Percentiles rank a stretch among this genome's conserved stretches.
Conservation (phyloP, 2,329 filamentous ascomycete genomes). For the Aspergillus viridinutans region DNA sequence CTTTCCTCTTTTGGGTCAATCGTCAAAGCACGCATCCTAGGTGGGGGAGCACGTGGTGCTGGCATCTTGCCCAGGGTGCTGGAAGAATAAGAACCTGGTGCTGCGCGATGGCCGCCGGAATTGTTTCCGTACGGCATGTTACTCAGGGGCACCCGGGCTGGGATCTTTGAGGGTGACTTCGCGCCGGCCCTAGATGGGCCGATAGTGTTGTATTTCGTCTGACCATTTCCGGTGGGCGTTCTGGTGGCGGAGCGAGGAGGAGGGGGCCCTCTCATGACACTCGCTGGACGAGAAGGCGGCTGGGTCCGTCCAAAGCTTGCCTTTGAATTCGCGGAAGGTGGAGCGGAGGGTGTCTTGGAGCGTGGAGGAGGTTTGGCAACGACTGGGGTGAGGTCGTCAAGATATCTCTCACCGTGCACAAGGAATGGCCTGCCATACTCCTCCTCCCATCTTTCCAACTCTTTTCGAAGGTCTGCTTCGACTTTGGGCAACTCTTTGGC, state of each 20-base stretch:
- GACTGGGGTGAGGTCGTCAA: conserved; percentile 69
- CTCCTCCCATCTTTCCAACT: conserved; percentile 84
- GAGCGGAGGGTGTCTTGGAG: conserved; percentile 43
- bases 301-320: conserved; percentile 21
- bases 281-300: conserved; percentile 31
- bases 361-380: conserved; percentile 63
- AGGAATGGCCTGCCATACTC: conserved; percentile 92
- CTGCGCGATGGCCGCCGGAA: conserved; percentile 68
- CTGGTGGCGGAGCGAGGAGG: conserved; percentile 44
- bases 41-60: conserved; percentile 62
- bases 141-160: conserved; percentile 43
- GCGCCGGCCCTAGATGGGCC: conserved; percentile 26
- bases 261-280: conserved; percentile 35
- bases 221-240: conserved; percentile 42
- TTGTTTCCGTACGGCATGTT: conserved; percentile 57
- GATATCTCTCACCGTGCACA: conserved; percentile 85
- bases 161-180: conserved; percentile 48
- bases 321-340: conserved; percentile 25
- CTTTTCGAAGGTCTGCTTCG: conserved; percentile 73
- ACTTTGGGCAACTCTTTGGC: conserved; percentile 94
- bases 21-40: conserved; percentile 85
- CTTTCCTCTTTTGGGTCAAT: conserved; percentile 46
- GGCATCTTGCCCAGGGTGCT: conserved; percentile 48
- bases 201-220: conserved; percentile 39
- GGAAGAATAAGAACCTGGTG: conserved; percentile 38